phyloP scores from a whole-genome alignment of 139 green algal species.

The Raphidocelis subcapitata region DNA sequence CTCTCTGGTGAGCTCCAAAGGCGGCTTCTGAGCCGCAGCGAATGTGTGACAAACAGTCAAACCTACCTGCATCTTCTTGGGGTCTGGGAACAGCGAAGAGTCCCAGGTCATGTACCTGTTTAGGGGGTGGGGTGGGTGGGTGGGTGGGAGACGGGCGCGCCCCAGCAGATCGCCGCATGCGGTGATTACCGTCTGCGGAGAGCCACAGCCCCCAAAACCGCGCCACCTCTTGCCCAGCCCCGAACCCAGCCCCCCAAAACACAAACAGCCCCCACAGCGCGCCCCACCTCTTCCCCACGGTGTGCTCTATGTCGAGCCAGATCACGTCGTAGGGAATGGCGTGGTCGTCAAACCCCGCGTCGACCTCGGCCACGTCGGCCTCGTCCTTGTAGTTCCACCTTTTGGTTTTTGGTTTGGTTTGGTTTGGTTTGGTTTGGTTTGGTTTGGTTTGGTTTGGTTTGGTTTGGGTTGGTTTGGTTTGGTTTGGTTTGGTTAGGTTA shows the following conservation, averaged over 20 bases:
- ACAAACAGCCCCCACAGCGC: neutral
- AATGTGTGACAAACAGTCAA: no score
- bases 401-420: no score
- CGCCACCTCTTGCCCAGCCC: neutral
- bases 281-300: constrained; percentile 80
- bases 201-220: neutral
- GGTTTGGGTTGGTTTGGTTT: no score
- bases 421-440: no score
- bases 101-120: constrained; percentile 98
- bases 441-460: no score
- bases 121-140: neutral
- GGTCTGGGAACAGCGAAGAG: constrained; percentile 76
- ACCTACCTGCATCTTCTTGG: constrained; percentile 32
- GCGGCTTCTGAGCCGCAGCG: no score
- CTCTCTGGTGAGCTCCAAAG: no score
- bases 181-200: no score
- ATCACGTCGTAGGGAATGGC: constrained; percentile 98
- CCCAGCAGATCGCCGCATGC: no score
- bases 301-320: constrained; percentile 99
- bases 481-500: no score
- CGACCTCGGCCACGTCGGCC: constrained; percentile 74
- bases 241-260: neutral
- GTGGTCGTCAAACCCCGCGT: constrained; percentile 86
- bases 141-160: neutral
- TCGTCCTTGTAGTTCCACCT: constrained; percentile 98